These are phyloP conservation scores for Pseudonectria buxi DNA, from an alignment of 2,329 filamentous ascomycete genomes.

Conservation along the genomic window DNA sequence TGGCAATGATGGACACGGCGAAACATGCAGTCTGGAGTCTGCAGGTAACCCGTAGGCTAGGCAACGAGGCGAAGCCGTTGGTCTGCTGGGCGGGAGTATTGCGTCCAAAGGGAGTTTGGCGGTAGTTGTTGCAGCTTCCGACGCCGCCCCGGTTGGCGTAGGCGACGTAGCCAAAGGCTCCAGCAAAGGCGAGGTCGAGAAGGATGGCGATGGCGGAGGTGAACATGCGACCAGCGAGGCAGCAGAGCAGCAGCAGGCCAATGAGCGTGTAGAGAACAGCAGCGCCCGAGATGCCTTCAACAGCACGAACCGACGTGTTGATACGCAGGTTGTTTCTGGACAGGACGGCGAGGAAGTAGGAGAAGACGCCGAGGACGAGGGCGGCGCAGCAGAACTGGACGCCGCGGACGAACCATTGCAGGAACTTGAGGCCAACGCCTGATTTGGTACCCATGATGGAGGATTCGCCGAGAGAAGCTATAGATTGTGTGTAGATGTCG, in stretches of 20 bases:
- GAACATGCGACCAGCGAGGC: conserved; percentile 65
- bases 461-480: neutral
- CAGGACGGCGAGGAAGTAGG: conserved; percentile 75
- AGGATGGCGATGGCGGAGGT: conserved; percentile 68
- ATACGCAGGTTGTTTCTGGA: conserved; percentile 58
- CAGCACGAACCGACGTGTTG: conserved; percentile 59
- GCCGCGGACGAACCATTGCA: conserved; percentile 65
- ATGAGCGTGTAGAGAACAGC: conserved; percentile 68
- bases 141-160: conserved; percentile 65
- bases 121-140: conserved; percentile 50
- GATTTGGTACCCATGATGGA: conserved; percentile 24
- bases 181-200: conserved; percentile 70
- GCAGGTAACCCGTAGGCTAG: conserved; percentile 53
- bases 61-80: conserved; percentile 42
- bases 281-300: conserved; percentile 70
- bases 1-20: conserved; percentile 69
- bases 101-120: conserved; percentile 63
- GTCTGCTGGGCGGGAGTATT: conserved; percentile 48
- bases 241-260: conserved; percentile 71
- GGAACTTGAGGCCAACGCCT: conserved; percentile 54
- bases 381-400: conserved; percentile 67
- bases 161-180: conserved; percentile 75
- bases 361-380: conserved; percentile 71
- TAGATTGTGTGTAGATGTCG: neutral
- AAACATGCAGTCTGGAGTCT: conserved; percentile 69